Evolutionary conservation across 2,329 filamentous ascomycete species (phyloP), one percentile per base, ranked within the genome.

Genomic region (Bipolaris bicolor): DNA sequence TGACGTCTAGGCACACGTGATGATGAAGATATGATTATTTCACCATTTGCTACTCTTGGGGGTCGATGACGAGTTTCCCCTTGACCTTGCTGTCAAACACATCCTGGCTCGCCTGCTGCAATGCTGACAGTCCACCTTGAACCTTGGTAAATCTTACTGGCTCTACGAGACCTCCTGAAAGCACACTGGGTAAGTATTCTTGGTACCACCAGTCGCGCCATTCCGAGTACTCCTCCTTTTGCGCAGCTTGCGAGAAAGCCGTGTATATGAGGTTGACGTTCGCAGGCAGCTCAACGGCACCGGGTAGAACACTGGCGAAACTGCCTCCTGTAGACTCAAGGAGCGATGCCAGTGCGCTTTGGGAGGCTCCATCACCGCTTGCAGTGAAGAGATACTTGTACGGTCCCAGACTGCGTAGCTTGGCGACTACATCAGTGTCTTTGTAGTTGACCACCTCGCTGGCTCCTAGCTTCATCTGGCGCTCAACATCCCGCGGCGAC

Each of bases 361-460:
- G 66, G 7, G 68, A 71, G 1, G 57, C 44, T n/a, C 54, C 45
- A 52, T 71, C 68, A 3, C 67, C 69, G 34, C 67, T 71, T 13
- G 57, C 67, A n/a, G 64, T 68, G 33, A 71, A 66, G 15, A 69
- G 37, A 40, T 70, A 68, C 36, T 66, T 70, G 58, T 64, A 71
- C 43, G 66, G 69, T 11, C 65, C 67, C 24, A 64, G 39, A 33
- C 50, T 20, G 45, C 63, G 66, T 45, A 69, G 62, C 31, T 58
- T 33, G 15, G 68, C 65, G 3, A 71, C 55, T 24, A 52, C 62
- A 57, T 68, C 66, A 50, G 65, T 34, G 39, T 60, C 61, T 63
- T 66, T 71, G 53, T 72, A 71, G 63, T 71, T 63, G 31, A 70
- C 39, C 11, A 69, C 61, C 56, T 41, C 58, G 36, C 63, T 62